A percentile compares a stretch with the other conserved stretches of the same genome.
Evolutionary conservation across 345 rosid species (phyloP).

Genomic region (Schrenkiella parvula): DNA sequence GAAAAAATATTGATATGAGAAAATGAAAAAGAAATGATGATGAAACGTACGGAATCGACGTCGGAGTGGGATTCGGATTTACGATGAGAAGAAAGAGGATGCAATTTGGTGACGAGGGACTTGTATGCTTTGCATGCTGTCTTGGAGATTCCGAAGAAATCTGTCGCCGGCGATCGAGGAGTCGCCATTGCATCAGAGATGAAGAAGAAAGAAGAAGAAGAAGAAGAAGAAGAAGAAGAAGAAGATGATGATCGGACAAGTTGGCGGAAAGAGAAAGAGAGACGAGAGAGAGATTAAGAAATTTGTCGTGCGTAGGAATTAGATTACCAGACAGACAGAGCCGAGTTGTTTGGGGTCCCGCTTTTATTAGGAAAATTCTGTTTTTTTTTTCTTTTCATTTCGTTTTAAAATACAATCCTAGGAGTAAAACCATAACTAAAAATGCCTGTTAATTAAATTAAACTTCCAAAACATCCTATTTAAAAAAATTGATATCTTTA

Average conservation of each 20-base stretch:
- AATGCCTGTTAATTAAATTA: too few species aligned
- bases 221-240: not conserved
- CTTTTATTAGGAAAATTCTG: constrained; percentile 32
- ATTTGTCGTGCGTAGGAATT: constrained; percentile 14
- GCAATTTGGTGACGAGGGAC: constrained; percentile 50
- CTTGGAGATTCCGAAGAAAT: constrained; percentile 40
- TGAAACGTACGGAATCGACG: constrained; percentile 21
- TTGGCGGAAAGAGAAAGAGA: not conserved
- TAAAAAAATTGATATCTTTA: too few species aligned
- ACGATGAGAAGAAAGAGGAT: constrained; percentile 34
- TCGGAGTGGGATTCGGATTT: constrained; percentile 38
- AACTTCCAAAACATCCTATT: too few species aligned
- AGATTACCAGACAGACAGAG: constrained; percentile 18
- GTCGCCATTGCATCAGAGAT: constrained; percentile 40
- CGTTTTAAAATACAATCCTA: not conserved
- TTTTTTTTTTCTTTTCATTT: not conserved
- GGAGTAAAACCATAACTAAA: not conserved
- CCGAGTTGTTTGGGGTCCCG: constrained; percentile 24
- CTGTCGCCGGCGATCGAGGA: constrained; percentile 38
- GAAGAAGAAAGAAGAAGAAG: constrained; percentile 1
- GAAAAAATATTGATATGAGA: not conserved
- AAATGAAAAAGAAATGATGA: not conserved
- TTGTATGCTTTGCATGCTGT: constrained; percentile 58
- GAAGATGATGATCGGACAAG: constrained; percentile 2
- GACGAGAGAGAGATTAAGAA: constrained; percentile 4